Evolutionary conservation across 2,329 filamentous ascomycete genomes (phyloP), one percentile per base, ranked within the genome.

Genomic region (Xylariaceae sp.): DNA sequence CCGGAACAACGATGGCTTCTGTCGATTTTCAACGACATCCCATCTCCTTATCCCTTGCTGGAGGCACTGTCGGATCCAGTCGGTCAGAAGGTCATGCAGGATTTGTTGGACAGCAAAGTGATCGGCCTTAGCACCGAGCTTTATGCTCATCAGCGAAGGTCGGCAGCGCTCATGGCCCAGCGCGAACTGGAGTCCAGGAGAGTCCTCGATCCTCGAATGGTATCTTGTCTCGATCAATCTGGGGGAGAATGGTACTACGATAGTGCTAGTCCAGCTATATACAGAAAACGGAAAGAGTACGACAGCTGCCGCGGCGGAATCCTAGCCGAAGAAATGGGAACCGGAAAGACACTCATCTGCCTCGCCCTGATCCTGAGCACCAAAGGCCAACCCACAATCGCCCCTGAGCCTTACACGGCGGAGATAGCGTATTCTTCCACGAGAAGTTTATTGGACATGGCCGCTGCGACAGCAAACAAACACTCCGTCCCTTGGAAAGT

Each of bases 281-380:
- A 87, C 0, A 71, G 71, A 28, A 77, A 85, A n/a, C 82, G 86
- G 9, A 74, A 76, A 2, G 77, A 78, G 44, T 95, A 91, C 52
- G 88, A 93, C 34, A 75, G 80, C 19, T 76, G 83, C 4, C 73
- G 76, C 43, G 89, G 90, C 26, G 91, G 89, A 3, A 85, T 91
- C 12, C 66, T 89, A 12, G 85, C 86, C 0, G 87, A 93, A 57
- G 83, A 87, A 49, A 90, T 90, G 86, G 85, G 84, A 4, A 67
- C 77, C 0, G 90, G 91, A 0, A 97, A 96, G 67, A 96, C 91
- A 0, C 65, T 96, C 19, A 95, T 96, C 9, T 91, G 86, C 49
- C 66, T 97, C 15, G 74, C 84, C 6, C 66, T 89, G 2, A 81
- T 96, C 30, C 69, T 94, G 19, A 83, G 88, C 3, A 95, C 88